Percentiles rank a stretch among this genome's conserved stretches.
Conservation (phyloP, 352 stramenopile genomes). For the Phytopythium sindhum region DNA sequence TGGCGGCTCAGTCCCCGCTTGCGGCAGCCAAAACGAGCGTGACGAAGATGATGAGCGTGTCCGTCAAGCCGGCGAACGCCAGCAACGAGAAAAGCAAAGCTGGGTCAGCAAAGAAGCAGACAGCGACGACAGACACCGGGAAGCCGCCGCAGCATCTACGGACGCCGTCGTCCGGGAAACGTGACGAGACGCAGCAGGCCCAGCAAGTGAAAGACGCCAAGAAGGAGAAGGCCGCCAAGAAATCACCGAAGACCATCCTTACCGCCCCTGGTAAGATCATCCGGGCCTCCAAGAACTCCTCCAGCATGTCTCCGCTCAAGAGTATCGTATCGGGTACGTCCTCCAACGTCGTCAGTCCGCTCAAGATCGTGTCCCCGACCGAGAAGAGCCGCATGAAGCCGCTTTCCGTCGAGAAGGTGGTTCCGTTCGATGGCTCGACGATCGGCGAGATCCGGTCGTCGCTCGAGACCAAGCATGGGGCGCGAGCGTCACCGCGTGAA, state of each 20-base stretch:
- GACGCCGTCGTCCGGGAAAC: slow-evolving; percentile 10
- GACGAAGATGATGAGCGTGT: slow-evolving; percentile 6
- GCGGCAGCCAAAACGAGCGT: slow-evolving; percentile 7
- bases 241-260: slow-evolving; percentile 28
- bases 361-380: slow-evolving; percentile 21
- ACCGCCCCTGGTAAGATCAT: slow-evolving; percentile 43
- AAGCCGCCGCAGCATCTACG: slow-evolving; percentile 11
- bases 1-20: not conserved
- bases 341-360: slow-evolving; percentile 22
- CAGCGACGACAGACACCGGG: not conserved
- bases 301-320: slow-evolving; percentile 22
- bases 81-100: slow-evolving; percentile 10
- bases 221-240: slow-evolving; percentile 19
- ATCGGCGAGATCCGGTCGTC: slow-evolving; percentile 58
- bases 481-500: slow-evolving; percentile 4
- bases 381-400: slow-evolving; percentile 30
- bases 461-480: slow-evolving; percentile 48
- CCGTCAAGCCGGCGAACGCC: slow-evolving; percentile 1
- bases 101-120: slow-evolving; percentile 11
- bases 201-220: slow-evolving; percentile 9
- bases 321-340: slow-evolving; percentile 13
- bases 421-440: slow-evolving; percentile 48
- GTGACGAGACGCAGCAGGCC: slow-evolving; percentile 10
- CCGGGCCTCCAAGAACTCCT: slow-evolving; percentile 19
- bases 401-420: slow-evolving; percentile 17